Percentiles rank a stretch among this genome's conserved stretches.
Evolutionary conservation across 345 rosid genomes (phyloP).

Genomic region (Dipteronia dyeriana): DNA sequence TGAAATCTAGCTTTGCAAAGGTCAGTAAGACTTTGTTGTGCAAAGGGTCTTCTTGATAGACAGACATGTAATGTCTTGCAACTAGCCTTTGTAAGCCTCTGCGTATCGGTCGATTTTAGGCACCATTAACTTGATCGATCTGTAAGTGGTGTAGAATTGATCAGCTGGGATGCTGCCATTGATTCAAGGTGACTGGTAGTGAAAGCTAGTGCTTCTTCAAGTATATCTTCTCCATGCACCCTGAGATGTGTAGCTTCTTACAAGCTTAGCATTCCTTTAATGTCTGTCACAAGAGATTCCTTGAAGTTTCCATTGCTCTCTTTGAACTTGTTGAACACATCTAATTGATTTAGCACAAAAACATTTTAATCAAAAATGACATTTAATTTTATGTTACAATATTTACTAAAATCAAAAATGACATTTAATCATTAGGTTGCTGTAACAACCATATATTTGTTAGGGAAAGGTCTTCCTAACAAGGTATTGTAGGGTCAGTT

Average conservation of each 20-base stretch:
- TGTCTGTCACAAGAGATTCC: conserved; percentile 5
- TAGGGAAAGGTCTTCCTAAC: too few relatives aligned
- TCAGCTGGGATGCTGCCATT: background rate
- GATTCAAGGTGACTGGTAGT: conserved; percentile 25
- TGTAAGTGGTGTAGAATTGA: background rate
- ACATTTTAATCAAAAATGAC: background rate
- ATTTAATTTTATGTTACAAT: too few relatives aligned
- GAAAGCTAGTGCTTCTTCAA: conserved; percentile 42
- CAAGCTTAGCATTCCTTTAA: conserved; percentile 33
- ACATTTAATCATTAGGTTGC: too few relatives aligned
- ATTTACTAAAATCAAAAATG: too few relatives aligned
- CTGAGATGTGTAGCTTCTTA: conserved; percentile 45
- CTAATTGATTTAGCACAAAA: conserved; percentile 17
- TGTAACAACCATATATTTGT: too few relatives aligned
- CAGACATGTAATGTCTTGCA: conserved; percentile 28
- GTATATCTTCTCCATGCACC: conserved; percentile 31
- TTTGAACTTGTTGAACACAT: conserved; percentile 31
- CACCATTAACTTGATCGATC: conserved; percentile 17
- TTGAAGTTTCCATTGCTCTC: conserved; percentile 24
- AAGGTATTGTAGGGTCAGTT: too few relatives aligned
- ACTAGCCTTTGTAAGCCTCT: conserved; percentile 27
- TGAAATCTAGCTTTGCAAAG: conserved; percentile 36
- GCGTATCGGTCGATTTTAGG: conserved; percentile 6
- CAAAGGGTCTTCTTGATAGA: conserved; percentile 23
- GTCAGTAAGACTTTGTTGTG: conserved; percentile 21